Evolutionary conservation across 495 filamentous ascomycete genomes (phyloP).

Genomic region (Xylaria venustula): DNA sequence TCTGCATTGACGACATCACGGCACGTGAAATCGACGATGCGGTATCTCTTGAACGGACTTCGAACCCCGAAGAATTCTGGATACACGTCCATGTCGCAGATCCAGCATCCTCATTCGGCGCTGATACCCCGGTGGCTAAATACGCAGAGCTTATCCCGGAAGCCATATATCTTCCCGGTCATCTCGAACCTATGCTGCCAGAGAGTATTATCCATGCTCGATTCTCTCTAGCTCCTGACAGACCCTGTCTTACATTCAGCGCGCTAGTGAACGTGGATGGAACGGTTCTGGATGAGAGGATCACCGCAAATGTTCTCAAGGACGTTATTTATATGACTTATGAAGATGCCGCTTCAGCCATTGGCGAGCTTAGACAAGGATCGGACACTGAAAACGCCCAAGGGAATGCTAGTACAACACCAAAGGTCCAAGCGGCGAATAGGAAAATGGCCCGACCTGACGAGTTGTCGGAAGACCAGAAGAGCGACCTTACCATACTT

Average conservation of each 20-base stretch:
- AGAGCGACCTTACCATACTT: conserved; percentile 32
- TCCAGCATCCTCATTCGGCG: conserved; percentile 75
- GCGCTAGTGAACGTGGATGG: conserved; percentile 64
- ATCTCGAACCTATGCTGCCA: conserved; percentile 73
- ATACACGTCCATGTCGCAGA: conserved; percentile 91
- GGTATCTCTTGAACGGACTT: conserved; percentile 70
- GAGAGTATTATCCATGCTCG: conserved; percentile 49
- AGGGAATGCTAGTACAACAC: conserved; percentile 32
- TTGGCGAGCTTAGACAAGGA: conserved; percentile 37
- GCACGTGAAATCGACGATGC: conserved; percentile 89
- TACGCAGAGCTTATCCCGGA: conserved; percentile 63
- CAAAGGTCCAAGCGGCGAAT: conserved; percentile 15
- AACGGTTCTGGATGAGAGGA: conserved; percentile 64
- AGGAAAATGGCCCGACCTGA: conserved; percentile 35
- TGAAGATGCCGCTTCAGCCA: conserved; percentile 47
- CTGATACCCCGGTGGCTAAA: conserved; percentile 55
- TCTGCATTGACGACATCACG: conserved; percentile 73
- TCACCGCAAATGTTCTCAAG: conserved; percentile 66
- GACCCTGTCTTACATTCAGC: conserved; percentile 80
- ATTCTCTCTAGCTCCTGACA: conserved; percentile 67
- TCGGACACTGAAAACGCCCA: conserved; percentile 5
- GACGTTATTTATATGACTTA: conserved; percentile 77
- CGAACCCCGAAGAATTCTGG: conserved; percentile 66
- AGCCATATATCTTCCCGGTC: conserved; percentile 74
- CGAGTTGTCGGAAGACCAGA: conserved; percentile 32